These are phyloP conservation scores for Chlorella vulgaris DNA, from an alignment of 139 green algal genomes.

Conservation along the genomic window DNA sequence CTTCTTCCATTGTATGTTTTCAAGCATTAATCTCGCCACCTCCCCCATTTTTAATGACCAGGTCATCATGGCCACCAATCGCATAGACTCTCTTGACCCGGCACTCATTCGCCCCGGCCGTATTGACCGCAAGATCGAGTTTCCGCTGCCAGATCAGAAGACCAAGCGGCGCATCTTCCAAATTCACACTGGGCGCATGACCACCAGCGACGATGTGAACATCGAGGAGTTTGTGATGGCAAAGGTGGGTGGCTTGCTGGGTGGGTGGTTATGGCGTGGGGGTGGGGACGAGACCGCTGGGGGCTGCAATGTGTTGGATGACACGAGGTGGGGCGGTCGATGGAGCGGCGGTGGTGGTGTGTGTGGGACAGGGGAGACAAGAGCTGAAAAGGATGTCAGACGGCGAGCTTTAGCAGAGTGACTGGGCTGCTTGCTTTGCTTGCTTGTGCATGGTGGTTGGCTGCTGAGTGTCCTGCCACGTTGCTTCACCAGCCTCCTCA, in stretches of 20 bases:
- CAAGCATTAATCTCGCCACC: neutral
- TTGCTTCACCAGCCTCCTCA: too few relatives aligned
- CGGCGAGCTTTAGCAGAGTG: too few relatives aligned
- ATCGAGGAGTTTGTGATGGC: slow-evolving; percentile 95
- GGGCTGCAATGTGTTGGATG: neutral
- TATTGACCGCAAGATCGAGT: slow-evolving; percentile 98
- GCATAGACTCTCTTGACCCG: slow-evolving; percentile 96
- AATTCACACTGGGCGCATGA: slow-evolving; percentile 93
- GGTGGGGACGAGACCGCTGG: too few relatives aligned
- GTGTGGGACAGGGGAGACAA: too few relatives aligned
- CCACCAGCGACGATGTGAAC: slow-evolving; percentile 94
- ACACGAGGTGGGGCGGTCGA: too few relatives aligned
- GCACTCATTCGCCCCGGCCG: slow-evolving; percentile 95
- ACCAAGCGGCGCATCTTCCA: slow-evolving; percentile 98
- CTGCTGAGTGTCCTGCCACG: too few relatives aligned
- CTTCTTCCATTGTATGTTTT: neutral
- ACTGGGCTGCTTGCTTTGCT: too few relatives aligned
- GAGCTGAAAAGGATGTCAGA: too few relatives aligned
- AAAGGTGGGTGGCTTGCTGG: slow-evolving; percentile 40
- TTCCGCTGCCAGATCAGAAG: slow-evolving; percentile 98
- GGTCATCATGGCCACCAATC: slow-evolving; percentile 99
- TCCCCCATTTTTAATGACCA: slow-evolving; percentile 28
- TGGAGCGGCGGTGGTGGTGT: too few relatives aligned
- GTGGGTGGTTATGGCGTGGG: neutral
- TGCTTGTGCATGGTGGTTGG: too few relatives aligned